These are phyloP conservation scores for Picea abies DNA, from an alignment of 83 land plant species.

Conservation along the genomic window DNA sequence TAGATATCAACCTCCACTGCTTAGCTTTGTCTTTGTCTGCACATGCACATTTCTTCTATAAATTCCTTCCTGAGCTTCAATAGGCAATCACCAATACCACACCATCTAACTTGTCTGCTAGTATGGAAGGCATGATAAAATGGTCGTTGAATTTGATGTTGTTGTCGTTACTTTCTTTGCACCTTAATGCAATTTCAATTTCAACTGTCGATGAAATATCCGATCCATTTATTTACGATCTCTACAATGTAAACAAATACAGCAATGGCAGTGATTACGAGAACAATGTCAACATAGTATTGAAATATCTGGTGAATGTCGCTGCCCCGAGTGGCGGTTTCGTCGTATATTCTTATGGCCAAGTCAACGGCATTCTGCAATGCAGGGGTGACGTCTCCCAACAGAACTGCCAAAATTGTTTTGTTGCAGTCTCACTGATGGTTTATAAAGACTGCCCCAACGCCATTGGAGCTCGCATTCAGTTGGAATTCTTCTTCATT, in stretches of 20 bases:
- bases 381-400: background rate
- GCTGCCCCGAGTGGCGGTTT: background rate
- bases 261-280: background rate
- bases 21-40: too few relatives aligned
- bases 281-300: background rate
- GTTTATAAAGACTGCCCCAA: background rate
- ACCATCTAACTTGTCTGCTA: too few relatives aligned
- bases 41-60: too few relatives aligned
- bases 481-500: background rate
- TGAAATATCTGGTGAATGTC: background rate
- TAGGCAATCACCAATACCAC: too few relatives aligned
- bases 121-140: too few relatives aligned
- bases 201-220: too few relatives aligned
- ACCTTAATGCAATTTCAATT: too few relatives aligned
- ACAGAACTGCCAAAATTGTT: background rate
- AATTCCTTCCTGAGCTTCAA: too few relatives aligned
- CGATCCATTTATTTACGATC: background rate
- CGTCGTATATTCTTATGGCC: background rate
- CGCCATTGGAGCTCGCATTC: constrained; percentile 11
- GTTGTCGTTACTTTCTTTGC: too few relatives aligned
- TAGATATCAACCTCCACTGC: too few relatives aligned
- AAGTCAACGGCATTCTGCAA: background rate
- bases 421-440: background rate
- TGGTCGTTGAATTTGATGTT: too few relatives aligned
- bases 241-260: background rate